A percentile compares a stretch with the other conserved stretches of the same genome.
Evolutionary conservation across 1,284 basidiomycete species (phyloP).

Genomic region (Rhodotorula sp.): DNA sequence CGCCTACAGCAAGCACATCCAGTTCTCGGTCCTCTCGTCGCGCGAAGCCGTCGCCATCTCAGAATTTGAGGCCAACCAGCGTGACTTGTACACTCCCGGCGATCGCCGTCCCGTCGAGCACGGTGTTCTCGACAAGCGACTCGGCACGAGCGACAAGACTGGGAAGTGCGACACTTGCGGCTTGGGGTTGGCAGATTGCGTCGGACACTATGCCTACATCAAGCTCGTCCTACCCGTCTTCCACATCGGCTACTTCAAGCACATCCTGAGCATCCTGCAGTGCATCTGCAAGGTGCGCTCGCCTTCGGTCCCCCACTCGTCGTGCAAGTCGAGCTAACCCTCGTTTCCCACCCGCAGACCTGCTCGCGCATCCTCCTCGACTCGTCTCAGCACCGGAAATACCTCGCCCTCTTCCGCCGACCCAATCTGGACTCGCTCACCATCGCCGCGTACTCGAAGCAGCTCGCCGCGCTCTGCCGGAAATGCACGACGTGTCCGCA

Average conservation of each 20-base stretch:
- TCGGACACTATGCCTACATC: constrained; percentile 77
- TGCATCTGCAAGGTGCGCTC: constrained; percentile 84
- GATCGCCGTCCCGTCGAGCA: constrained; percentile 75
- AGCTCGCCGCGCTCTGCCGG: constrained; percentile 83
- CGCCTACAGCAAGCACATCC: constrained; percentile 74
- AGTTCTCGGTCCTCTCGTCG: constrained; percentile 86
- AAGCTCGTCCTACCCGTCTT: constrained; percentile 94
- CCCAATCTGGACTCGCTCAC: constrained; percentile 92
- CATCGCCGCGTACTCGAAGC: constrained; percentile 78
- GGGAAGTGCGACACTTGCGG: constrained; percentile 94
- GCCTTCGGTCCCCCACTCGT: too few species aligned
- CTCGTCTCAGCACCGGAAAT: constrained; percentile 78
- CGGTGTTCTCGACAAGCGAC: constrained; percentile 83
- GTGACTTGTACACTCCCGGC: constrained; percentile 74
- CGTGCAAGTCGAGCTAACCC: too few species aligned
- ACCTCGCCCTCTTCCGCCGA: constrained; percentile 82
- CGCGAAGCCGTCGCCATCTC: constrained; percentile 91
- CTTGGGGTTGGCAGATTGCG: constrained; percentile 86
- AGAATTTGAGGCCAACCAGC: constrained; percentile 89
- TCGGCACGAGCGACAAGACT: constrained; percentile 92
- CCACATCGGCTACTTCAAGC: constrained; percentile 93
- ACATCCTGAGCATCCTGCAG: constrained; percentile 87
- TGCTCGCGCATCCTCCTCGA: constrained; percentile 92
- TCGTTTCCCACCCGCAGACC: constrained; percentile 58
- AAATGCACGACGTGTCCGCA: constrained; percentile 92